Evolutionary conservation across 2,329 filamentous ascomycete genomes (phyloP).

Genomic region (Aspergillus ustus): DNA sequence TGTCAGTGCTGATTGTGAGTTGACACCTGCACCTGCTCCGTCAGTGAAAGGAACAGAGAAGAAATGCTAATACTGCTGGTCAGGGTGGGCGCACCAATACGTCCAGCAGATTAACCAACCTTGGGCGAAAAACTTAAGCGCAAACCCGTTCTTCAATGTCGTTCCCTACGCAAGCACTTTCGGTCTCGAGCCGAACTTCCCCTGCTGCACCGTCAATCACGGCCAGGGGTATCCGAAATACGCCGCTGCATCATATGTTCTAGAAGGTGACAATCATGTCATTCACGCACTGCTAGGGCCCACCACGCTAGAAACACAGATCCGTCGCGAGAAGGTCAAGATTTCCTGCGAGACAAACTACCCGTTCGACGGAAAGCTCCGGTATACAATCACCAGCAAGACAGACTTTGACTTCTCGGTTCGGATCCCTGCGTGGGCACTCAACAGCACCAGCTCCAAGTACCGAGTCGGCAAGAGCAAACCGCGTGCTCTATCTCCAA

Average conservation of each 20-base stretch:
- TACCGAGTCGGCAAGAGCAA: constrained; percentile 13
- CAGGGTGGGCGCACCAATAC: constrained; percentile 60
- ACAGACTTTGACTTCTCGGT: constrained; percentile 50
- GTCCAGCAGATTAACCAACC: constrained; percentile 60
- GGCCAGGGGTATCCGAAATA: constrained; percentile 63
- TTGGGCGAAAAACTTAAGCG: constrained; percentile 48
- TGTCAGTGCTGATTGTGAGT: constrained; percentile 54
- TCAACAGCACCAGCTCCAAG: background rate
- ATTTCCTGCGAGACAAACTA: constrained; percentile 57
- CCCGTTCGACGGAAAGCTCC: constrained; percentile 49
- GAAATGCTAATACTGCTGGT: too few relatives aligned
- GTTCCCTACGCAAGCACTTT: constrained; percentile 53
- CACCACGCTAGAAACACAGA: constrained; percentile 45
- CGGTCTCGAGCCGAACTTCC: constrained; percentile 57
- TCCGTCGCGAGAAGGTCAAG: constrained; percentile 36
- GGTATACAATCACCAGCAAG: constrained; percentile 46
- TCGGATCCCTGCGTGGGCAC: constrained; percentile 52
- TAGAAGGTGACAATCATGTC: constrained; percentile 49
- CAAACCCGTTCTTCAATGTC: constrained; percentile 55
- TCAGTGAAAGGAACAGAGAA: too few relatives aligned
- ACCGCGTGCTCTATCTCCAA: constrained; percentile 28
- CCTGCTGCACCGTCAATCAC: constrained; percentile 64
- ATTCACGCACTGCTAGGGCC: constrained; percentile 58
- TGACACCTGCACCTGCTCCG: too few relatives aligned
- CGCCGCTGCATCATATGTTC: constrained; percentile 53